A percentile compares a stretch with the other conserved stretches of the same genome.
phyloP scores from a whole-genome alignment of 495 filamentous ascomycete genomes.

The Pseudevernia furfuracea region DNA sequence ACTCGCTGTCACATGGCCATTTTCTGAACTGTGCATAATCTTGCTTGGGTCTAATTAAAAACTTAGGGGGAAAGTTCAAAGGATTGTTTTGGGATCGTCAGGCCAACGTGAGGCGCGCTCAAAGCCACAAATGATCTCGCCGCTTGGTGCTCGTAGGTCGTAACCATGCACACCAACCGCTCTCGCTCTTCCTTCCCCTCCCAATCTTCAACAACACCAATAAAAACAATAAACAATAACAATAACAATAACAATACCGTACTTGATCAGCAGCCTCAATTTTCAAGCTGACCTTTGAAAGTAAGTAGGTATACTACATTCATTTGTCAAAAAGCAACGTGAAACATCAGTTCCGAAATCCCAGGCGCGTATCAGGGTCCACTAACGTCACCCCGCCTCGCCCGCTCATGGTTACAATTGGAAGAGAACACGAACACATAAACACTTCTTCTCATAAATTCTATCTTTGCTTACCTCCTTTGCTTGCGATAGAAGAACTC shows the following conservation, averaged over 20 bases:
- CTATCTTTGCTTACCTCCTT: slow-evolving; percentile 8
- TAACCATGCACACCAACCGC: background rate
- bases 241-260: too few relatives aligned
- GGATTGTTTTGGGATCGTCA: too few relatives aligned
- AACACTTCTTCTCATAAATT: slow-evolving; percentile 7
- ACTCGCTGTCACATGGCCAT: background rate
- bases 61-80: too few relatives aligned
- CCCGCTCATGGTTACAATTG: background rate
- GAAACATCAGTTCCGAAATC: background rate
- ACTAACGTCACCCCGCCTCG: slow-evolving; percentile 1
- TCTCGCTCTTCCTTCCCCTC: background rate
- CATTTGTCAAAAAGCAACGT: background rate
- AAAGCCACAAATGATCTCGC: background rate
- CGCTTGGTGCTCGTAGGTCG: background rate
- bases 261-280: too few relatives aligned
- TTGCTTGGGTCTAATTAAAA: too few relatives aligned
- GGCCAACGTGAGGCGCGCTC: slow-evolving; percentile 9
- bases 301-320: background rate
- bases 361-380: background rate
- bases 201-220: too few relatives aligned
- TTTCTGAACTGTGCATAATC: background rate
- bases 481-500: background rate
- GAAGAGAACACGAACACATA: slow-evolving; percentile 9
- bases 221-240: too few relatives aligned
- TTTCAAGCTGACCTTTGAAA: too few relatives aligned